Conservation (phyloP, 495 filamentous ascomycete genomes). For the Xylaria palmicola region DNA sequence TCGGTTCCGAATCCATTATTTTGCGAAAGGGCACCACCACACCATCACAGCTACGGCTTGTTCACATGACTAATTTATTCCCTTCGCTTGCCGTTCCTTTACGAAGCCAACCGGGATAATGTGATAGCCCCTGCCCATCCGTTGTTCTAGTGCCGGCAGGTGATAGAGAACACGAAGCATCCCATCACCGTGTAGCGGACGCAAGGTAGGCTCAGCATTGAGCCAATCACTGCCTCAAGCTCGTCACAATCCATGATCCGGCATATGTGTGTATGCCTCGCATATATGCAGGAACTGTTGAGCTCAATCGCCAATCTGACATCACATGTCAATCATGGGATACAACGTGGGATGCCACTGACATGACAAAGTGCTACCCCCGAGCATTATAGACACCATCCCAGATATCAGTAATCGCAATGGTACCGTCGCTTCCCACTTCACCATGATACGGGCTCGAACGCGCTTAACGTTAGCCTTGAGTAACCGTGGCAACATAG, state of each 20-base stretch:
- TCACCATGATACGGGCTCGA: conserved; percentile 8
- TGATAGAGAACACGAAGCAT: neutral
- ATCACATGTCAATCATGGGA: conserved; percentile 26
- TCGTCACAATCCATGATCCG: conserved; percentile 2
- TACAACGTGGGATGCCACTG: conserved; percentile 25
- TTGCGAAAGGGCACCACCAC: neutral
- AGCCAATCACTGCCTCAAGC: neutral
- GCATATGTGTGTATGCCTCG: neutral
- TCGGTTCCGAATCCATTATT: neutral
- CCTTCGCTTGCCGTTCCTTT: conserved; percentile 14
- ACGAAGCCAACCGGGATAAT: conserved; percentile 7
- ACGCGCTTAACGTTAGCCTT: neutral
- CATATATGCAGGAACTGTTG: conserved; percentile 19
- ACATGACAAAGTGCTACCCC: neutral
- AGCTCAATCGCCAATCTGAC: conserved; percentile 18
- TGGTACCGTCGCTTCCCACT: conserved; percentile 13
- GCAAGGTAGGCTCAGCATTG: neutral
- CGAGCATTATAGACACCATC: neutral
- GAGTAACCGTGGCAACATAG: conserved; percentile 13
- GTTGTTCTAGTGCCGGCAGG: neutral
- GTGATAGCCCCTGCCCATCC: neutral
- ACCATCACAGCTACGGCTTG: conserved; percentile 1
- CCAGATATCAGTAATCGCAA: conserved; percentile 14
- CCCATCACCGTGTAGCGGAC: neutral
- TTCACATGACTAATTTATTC: conserved; percentile 7